Evolutionary conservation across 768 basidiomycete species (phyloP).

Genomic region (Phylloporus sp.): DNA sequence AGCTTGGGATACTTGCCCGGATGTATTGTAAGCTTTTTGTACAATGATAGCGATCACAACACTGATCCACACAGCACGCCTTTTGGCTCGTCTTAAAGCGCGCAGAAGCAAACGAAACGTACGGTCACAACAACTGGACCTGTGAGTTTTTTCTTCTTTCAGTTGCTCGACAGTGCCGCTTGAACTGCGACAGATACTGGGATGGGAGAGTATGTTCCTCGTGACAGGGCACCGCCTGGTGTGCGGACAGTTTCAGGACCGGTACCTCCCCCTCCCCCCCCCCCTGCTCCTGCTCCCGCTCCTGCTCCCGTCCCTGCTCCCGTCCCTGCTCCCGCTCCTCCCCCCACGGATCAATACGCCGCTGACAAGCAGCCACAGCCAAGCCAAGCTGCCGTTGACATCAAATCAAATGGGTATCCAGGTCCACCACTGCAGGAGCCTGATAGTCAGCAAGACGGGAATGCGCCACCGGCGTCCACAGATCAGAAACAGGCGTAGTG

Average conservation of each 20-base stretch:
- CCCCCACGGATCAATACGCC: background rate
- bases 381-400: slow-evolving; percentile 2
- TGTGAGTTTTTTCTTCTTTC: slow-evolving; percentile 13
- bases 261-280: background rate
- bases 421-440: background rate
- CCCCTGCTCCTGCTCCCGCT: background rate
- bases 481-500: slow-evolving; percentile 1
- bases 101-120: slow-evolving; percentile 67
- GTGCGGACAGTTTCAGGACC: background rate
- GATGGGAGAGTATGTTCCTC: slow-evolving; percentile 17
- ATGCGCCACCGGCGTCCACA: background rate
- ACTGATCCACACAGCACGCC: slow-evolving; percentile 49
- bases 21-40: slow-evolving; percentile 36
- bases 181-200: slow-evolving; percentile 10
- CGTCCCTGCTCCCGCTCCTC: background rate
- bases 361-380: background rate
- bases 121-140: slow-evolving; percentile 20
- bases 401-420: background rate
- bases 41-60: background rate
- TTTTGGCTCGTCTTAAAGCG: slow-evolving; percentile 85
- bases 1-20: slow-evolving; percentile 77
- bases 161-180: background rate
- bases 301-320: background rate
- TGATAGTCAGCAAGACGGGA: background rate
- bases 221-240: background rate